A percentile compares a stretch with the other conserved stretches of the same genome.
Evolutionary conservation across 2,329 filamentous ascomycete species (phyloP).

Genomic region (Diaporthe destruens): DNA sequence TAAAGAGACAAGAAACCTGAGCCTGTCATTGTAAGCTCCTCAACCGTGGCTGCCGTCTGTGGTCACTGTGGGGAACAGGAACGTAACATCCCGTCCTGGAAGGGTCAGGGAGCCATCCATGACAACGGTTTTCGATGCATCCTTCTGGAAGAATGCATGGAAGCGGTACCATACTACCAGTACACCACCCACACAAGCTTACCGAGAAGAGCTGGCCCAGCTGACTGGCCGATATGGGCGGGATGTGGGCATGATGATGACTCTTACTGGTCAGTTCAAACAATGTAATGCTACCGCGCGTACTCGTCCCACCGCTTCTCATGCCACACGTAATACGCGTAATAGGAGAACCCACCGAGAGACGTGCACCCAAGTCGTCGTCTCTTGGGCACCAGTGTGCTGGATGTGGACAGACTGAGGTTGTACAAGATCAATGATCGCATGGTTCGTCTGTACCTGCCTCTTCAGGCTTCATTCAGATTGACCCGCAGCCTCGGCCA

Average conservation of each 20-base stretch:
- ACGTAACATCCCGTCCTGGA: conserved; percentile 14
- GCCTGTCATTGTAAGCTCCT: background rate
- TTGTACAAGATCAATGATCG: conserved; percentile 1
- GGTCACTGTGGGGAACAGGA: conserved; percentile 8
- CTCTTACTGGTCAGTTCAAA: background rate
- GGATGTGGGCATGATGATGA: background rate
- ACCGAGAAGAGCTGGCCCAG: background rate
- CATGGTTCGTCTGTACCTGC: conserved; percentile 30
- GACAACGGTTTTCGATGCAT: background rate
- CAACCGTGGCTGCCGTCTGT: background rate
- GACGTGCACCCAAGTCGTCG: background rate
- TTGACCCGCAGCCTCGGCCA: conserved; percentile 3
- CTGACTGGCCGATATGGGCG: too few relatives aligned
- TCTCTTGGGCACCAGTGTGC: background rate
- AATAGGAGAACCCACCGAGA: background rate
- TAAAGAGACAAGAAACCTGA: background rate
- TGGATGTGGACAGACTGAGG: conserved; percentile 1
- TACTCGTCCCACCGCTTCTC: conserved; percentile 6
- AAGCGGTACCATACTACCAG: background rate
- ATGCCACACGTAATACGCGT: conserved; percentile 10
- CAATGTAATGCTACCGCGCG: conserved; percentile 15
- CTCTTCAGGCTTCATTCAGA: background rate
- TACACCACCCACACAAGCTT: background rate
- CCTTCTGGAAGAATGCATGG: conserved; percentile 12
- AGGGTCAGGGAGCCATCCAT: background rate